Evolutionary conservation across 352 stramenopile species (phyloP).

Genomic region (Globisporangium nunn): DNA sequence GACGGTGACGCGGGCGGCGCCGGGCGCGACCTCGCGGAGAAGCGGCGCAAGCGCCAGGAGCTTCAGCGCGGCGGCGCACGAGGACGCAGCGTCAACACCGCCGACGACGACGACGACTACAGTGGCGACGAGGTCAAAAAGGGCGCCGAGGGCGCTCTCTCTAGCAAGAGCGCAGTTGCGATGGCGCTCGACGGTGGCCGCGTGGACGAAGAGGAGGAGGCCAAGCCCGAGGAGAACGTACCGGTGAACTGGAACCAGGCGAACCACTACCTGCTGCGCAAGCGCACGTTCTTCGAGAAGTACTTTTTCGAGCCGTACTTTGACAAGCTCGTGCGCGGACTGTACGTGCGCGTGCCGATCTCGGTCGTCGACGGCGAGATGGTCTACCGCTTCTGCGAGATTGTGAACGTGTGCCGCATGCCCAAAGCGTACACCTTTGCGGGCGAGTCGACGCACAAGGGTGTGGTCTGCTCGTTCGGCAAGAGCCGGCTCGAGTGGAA

Average conservation of each 20-base stretch:
- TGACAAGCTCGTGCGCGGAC: conserved; percentile 62
- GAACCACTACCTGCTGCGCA: conserved; percentile 73
- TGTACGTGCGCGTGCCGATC: conserved; percentile 72
- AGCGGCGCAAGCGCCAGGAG: conserved; percentile 65
- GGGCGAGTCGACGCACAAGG: conserved; percentile 62
- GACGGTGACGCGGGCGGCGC: conserved; percentile 20
- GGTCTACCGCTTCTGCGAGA: conserved; percentile 82
- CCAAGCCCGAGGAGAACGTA: conserved; percentile 57
- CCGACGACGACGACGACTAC: conserved; percentile 36
- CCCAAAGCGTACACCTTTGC: conserved; percentile 59
- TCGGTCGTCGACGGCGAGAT: conserved; percentile 64
- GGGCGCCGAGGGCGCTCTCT: background rate
- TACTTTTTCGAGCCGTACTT: conserved; percentile 86
- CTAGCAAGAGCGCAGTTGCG: conserved; percentile 11
- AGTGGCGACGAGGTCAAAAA: conserved; percentile 23
- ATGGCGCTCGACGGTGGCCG: conserved; percentile 25
- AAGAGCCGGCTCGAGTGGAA: conserved; percentile 77
- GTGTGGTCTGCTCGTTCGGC: conserved; percentile 69
- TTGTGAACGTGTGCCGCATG: conserved; percentile 58
- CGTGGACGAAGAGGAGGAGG: conserved; percentile 34
- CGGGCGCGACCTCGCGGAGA: conserved; percentile 63
- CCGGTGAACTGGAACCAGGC: conserved; percentile 69
- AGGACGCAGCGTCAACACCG: conserved; percentile 20
- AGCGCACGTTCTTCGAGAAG: conserved; percentile 76
- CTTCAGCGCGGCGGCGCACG: conserved; percentile 39